These are phyloP conservation scores for Vanrija humicola DNA, from an alignment of 1,284 basidiomycete genomes.

Conservation along the genomic window DNA sequence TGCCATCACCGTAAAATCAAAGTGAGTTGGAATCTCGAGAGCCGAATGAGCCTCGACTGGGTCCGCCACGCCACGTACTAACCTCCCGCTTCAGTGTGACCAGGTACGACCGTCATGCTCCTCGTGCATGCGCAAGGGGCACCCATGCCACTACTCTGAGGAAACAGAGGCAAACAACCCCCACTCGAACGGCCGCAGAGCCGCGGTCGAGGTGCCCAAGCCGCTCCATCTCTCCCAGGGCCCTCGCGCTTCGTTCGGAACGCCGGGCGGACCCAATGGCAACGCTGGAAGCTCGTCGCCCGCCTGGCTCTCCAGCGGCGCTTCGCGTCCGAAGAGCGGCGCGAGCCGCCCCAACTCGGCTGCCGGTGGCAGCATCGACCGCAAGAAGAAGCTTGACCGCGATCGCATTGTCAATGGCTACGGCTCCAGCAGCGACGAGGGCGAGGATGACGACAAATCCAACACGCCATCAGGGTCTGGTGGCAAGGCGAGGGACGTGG, in stretches of 20 bases:
- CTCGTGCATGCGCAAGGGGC: conserved; percentile 36
- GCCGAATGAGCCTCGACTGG: too few species aligned
- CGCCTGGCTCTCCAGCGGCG: conserved; percentile 14
- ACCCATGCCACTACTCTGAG: conserved; percentile 35
- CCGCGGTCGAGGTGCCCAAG: conserved; percentile 1
- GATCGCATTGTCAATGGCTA: conserved; percentile 36
- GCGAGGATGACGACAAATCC: conserved; percentile 8
- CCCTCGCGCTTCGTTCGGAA: neutral
- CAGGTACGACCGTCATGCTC: conserved; percentile 36
- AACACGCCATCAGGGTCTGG: neutral
- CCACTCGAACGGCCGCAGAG: conserved; percentile 4
- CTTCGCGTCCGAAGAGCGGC: conserved; percentile 13
- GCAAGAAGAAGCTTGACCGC: conserved; percentile 22
- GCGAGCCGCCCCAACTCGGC: conserved; percentile 9
- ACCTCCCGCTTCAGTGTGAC: conserved; percentile 29
- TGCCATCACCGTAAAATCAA: conserved; percentile 44
- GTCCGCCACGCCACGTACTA: neutral
- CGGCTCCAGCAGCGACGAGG: conserved; percentile 29
- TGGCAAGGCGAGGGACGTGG: conserved; percentile 6
- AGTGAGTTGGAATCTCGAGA: conserved; percentile 18
- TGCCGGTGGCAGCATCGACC: conserved; percentile 12
- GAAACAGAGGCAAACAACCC: conserved; percentile 30
- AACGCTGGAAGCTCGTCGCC: conserved; percentile 9
- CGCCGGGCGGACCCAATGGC: neutral
- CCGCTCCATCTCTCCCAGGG: neutral